Evolutionary conservation across 805 yeast species (phyloP), one percentile per base, ranked within the genome.

Genomic region (Tetrapisispora namnaoensis): DNA sequence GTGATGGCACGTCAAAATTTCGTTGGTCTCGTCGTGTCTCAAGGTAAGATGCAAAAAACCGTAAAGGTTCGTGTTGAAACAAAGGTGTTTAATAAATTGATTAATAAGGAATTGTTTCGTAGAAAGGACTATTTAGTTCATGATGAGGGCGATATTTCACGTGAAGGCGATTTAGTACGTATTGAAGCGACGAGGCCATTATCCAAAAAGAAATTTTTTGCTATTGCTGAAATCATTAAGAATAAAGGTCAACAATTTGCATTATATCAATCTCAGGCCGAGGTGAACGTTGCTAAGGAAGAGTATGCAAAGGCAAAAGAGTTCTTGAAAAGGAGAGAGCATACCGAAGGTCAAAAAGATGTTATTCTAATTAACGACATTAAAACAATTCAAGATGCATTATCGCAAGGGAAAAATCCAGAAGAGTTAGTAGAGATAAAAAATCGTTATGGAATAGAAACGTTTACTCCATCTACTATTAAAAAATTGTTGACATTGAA

Each of bases 31-130:
- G 98, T 91, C 57, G 82, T 89, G 32, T 88, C 96, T 45, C 97
- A 90, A 63, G 98, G 98, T 40, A 88, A 88, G 67, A 93, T 90
- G 96, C 77, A 78, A 69, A 93, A 91, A 72, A 91, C 98, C 50
- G 89, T 91, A 54, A 90, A 89, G 70, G 97, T 91, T 51, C 78
- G 96, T 52, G 90, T 91, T 32, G 83, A 85, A 63, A 81, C 81
- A 42, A 82, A 81, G 60, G 77, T 78, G 40, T 87, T 82, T 72
- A 84, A 88, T 67, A 77, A 77, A 50, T 70, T 74, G 51, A 77
- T 86, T 53, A 84, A 85, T 64, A 86, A 85, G 69, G 87, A 86
- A 55, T 74, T 86, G 56, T 70, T 85, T 59, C 80, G 77, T 60
- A 79, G 89, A 71, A 86, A 84, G 60, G 95, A 87, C 61, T 89